Percentiles rank a stretch among this genome's conserved stretches.
phyloP scores from a whole-genome alignment of 257 asterid species.

The Perilla frutescens region DNA sequence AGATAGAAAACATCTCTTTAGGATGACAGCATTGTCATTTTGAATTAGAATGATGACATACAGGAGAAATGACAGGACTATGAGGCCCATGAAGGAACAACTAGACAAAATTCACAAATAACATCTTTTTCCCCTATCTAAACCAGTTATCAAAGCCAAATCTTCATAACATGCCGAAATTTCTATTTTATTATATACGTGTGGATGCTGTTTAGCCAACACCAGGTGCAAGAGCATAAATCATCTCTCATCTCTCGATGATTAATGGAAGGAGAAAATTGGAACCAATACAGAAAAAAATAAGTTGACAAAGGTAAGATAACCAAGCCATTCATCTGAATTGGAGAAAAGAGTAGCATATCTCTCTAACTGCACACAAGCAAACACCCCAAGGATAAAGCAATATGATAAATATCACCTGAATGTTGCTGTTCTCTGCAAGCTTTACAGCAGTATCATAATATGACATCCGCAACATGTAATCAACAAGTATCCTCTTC shows the following conservation, averaged over 20 bases:
- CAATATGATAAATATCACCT: constrained; percentile 2
- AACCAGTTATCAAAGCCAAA: constrained; percentile 25
- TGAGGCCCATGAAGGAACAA: background rate
- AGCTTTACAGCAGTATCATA: constrained; percentile 64
- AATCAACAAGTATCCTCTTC: constrained; percentile 90
- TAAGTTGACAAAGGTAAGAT: constrained; percentile 8
- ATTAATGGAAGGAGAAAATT: constrained; percentile 11
- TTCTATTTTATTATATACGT: background rate
- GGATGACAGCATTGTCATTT: constrained; percentile 23
- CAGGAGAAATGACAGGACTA: no score
- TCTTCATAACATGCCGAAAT: constrained; percentile 12
- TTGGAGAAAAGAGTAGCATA: background rate
- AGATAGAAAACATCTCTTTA: constrained; percentile 35
- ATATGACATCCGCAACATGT: constrained; percentile 95
- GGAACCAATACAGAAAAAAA: constrained; percentile 9
- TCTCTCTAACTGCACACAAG: background rate
- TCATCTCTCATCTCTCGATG: constrained; percentile 12
- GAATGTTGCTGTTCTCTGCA: no score
- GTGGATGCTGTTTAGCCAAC: constrained; percentile 16
- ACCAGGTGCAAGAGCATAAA: background rate
- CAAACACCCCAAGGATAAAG: constrained; percentile 21
- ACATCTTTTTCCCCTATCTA: constrained; percentile 18
- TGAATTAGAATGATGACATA: background rate
- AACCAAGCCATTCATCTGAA: constrained; percentile 5
- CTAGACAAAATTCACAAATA: constrained; percentile 8